phyloP scores from a whole-genome alignment of 2,329 filamentous ascomycete genomes.

The Ceratocystis destructans region DNA sequence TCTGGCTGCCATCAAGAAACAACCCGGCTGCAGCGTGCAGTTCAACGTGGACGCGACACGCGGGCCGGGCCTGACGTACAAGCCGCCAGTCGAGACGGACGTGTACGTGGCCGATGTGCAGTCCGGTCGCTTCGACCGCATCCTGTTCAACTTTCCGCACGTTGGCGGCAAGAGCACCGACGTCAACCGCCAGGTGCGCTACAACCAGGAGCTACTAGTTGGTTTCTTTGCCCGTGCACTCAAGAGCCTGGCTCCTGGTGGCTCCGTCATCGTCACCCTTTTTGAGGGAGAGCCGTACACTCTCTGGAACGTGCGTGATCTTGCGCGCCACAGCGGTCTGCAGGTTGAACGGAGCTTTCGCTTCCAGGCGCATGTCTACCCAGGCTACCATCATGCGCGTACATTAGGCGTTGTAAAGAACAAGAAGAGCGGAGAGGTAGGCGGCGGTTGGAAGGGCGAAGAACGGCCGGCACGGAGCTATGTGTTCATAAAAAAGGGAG shows the following conservation, averaged over 20 bases:
- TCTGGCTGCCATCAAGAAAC: conserved; percentile 35
- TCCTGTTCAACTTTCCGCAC: conserved; percentile 96
- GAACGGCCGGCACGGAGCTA: conserved; percentile 41
- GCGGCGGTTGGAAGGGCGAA: conserved; percentile 32
- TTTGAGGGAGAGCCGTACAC: conserved; percentile 94
- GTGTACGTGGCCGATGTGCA: conserved; percentile 8
- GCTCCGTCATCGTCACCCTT: conserved; percentile 64
- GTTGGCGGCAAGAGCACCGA: conserved; percentile 84
- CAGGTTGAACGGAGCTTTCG: conserved; percentile 55
- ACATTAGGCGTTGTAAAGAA: conserved; percentile 53
- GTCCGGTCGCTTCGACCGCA: conserved; percentile 50
- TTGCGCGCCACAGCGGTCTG: conserved; percentile 64
- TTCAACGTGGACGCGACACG: conserved; percentile 56
- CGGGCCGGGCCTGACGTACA: conserved; percentile 35
- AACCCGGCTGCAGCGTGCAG: conserved; percentile 32
- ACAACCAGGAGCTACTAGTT: conserved; percentile 71
- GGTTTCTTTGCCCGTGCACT: conserved; percentile 48
- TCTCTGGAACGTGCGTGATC: conserved; percentile 83
- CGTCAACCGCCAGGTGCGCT: conserved; percentile 83
- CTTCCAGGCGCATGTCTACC: conserved; percentile 55
- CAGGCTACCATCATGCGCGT: conserved; percentile 58
- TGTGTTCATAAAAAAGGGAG: conserved; percentile 47
- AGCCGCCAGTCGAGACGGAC: conserved; percentile 24
- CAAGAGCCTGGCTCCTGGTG: conserved; percentile 34
- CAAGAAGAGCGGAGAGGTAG: conserved; percentile 31